Base-by-base conservation (phyloP, 306 rosid genomes). In the Castanea sativa region DNA sequence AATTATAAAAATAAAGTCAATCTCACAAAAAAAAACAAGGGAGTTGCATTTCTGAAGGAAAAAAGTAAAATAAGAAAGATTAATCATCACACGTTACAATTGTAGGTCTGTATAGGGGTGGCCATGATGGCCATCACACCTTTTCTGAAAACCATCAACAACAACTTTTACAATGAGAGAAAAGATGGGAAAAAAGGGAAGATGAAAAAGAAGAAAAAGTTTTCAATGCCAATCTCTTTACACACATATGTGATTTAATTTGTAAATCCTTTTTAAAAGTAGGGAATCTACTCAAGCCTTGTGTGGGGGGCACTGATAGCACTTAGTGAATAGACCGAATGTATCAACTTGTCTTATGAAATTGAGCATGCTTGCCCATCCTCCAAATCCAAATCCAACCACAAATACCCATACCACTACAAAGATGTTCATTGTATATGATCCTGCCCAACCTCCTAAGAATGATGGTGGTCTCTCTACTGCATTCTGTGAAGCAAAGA, bases 371-470 rank as follows among this genome's bases (percentile, higher is more conserved):
- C 98, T 94, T 78, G 98, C 97, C 97, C 97, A 94, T 65, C 98
- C 98, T 85, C 98, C 98, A 74, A 94, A 92, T 27, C 97, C 98
- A 87, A 94, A 94, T 80, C 98, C 98, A 79, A 92, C 92, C 65
- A 94, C 89, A 78, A 88, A 86, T 23, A 94, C 98, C 98, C 98
- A 94, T 1, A 78, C 95, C 75, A 91, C 98, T 76, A 94, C 98
- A 77, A 94, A 94, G 33, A 77, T 85, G 77, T 94, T 94, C 83
- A 92, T 56, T 6, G 87, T 83, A 88, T 88, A 94, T 18, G 75
- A 70, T 72, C 98, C 98, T 70, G 86, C 88, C 97, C 98, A 94
- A 0, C 98, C 97, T 86, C 98, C 98, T 59, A 94, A 20, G 27
- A 79, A 30, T 69, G 93, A 87, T 73, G 98, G 97, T 32, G 97